Evolutionary conservation across 169 alveolate genomes (phyloP).

Genomic region (Besnoitia besnoiti): DNA sequence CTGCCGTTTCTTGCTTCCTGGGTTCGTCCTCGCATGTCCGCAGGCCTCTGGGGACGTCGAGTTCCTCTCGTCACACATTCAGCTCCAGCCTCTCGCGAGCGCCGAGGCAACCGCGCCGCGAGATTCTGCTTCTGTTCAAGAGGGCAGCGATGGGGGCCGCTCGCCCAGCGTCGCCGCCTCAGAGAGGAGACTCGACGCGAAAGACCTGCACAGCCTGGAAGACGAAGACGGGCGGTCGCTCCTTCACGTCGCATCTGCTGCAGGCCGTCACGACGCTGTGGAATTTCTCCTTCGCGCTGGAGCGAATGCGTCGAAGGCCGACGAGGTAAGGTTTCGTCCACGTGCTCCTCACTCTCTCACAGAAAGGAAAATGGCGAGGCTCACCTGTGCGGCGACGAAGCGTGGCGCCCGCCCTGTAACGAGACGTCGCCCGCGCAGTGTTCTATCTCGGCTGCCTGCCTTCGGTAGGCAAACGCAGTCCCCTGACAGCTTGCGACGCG

Average conservation of each 20-base stretch:
- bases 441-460: not conserved
- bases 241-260: conserved; percentile 64
- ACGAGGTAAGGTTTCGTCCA: conserved; percentile 28
- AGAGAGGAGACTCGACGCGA: not conserved
- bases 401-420: not conserved
- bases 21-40: not conserved
- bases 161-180: too few species aligned
- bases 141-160: not conserved
- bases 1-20: not conserved
- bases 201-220: not conserved
- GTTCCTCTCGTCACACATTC: not conserved
- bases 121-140: not conserved
- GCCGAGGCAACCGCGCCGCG: not conserved
- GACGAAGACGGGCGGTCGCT: conserved; percentile 55
- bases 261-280: conserved; percentile 54
- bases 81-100: not conserved
- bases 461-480: too few species aligned
- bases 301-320: conserved; percentile 41
- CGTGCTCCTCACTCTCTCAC: not conserved
- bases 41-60: conserved; percentile 38
- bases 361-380: not conserved
- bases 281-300: conserved; percentile 62
- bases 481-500: too few species aligned
- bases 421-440: not conserved
- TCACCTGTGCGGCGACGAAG: too few species aligned